Conservation (phyloP, 2,329 filamentous ascomycete species). For the Ophiostoma ulmi region DNA sequence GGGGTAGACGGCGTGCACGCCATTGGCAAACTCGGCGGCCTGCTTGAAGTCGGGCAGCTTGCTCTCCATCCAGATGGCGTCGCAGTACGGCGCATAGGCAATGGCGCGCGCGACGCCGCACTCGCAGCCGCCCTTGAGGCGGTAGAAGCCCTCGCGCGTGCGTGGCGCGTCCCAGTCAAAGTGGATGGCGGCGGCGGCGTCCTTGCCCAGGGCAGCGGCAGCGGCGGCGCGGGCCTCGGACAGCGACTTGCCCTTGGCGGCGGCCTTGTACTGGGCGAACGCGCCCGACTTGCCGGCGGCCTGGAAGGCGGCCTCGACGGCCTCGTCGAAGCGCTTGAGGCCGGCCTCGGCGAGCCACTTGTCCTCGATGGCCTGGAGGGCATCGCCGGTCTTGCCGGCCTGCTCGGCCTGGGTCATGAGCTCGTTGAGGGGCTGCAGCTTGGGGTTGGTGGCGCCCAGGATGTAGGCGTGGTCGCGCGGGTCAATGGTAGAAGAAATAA, state of each 20-base stretch:
- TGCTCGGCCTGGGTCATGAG: conserved; percentile 84
- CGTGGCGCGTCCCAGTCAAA: conserved; percentile 95
- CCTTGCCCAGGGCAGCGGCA: conserved; percentile 67
- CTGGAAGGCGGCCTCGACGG: conserved; percentile 64
- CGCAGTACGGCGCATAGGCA: conserved; percentile 87
- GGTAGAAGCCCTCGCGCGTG: conserved; percentile 92
- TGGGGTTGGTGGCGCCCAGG: conserved; percentile 79
- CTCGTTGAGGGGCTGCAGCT: conserved; percentile 77
- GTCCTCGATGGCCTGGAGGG: conserved; percentile 90
- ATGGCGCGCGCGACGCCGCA: conserved; percentile 86
- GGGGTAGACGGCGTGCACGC: conserved; percentile 90
- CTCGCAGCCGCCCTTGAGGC: conserved; percentile 84
- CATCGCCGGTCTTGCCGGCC: conserved; percentile 70
- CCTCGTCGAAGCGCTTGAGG: conserved; percentile 85
- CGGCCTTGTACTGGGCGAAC: conserved; percentile 60
- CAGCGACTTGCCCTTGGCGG: conserved; percentile 80
- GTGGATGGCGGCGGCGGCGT: conserved; percentile 66
- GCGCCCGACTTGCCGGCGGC: conserved; percentile 54
- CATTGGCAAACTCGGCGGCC: conserved; percentile 86
- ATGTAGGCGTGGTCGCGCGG: conserved; percentile 93
- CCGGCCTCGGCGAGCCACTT: conserved; percentile 72
- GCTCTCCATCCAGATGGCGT: conserved; percentile 99
- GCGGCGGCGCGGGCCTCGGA: conserved; percentile 75
- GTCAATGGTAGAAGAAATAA: conserved; percentile 96
- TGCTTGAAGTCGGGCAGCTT: conserved; percentile 89